Evolutionary conservation across 2,329 filamentous ascomycete genomes (phyloP).

Genomic region (Chaetomiaceae sp.): DNA sequence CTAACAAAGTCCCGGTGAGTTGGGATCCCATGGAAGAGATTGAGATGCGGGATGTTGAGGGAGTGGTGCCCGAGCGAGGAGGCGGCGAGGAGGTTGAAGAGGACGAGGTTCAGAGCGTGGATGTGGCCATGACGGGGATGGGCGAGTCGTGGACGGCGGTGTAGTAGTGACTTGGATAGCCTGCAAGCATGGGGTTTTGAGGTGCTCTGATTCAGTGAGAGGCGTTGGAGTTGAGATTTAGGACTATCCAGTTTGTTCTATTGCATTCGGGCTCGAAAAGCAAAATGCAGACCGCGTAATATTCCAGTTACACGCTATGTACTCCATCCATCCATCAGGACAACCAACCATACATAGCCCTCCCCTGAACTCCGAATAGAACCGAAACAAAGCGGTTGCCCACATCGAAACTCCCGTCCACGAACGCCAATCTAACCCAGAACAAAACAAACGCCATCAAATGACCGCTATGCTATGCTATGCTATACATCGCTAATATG

Average conservation of each 20-base stretch:
- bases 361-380: not conserved
- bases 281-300: not conserved
- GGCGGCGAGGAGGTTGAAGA: not conserved
- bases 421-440: not conserved
- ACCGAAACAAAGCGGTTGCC: not conserved
- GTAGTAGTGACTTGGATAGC: not conserved
- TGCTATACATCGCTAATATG: not conserved
- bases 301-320: not conserved
- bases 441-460: not conserved
- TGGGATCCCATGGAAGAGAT: slow-evolving; percentile 4
- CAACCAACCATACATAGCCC: not conserved
- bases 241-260: too few species aligned
- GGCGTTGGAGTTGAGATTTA: too few species aligned
- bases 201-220: too few species aligned
- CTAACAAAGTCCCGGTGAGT: slow-evolving; percentile 3
- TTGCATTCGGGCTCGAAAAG: not conserved
- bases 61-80: too few species aligned
- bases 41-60: not conserved
- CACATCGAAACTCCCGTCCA: not conserved
- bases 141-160: not conserved
- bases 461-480: slow-evolving; percentile 5
- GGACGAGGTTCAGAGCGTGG: not conserved
- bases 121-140: slow-evolving; percentile 13
- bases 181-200: too few species aligned
- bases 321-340: too few species aligned